These are phyloP conservation scores for Priceomyces medius DNA, from an alignment of 805 yeast species.

Conservation along the genomic window DNA sequence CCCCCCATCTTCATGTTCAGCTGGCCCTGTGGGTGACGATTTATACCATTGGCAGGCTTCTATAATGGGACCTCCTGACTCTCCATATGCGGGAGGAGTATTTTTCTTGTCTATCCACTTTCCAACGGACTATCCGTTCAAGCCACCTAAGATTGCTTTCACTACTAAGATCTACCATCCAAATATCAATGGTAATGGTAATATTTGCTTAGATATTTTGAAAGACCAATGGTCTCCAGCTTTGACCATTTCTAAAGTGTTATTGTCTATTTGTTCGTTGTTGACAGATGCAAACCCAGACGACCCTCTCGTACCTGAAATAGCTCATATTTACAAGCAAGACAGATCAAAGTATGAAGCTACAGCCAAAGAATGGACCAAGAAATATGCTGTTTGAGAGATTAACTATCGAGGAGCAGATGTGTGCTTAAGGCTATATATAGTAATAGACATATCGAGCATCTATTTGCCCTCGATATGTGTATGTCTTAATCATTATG, in stretches of 20 bases:
- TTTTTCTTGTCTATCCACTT: slow-evolving; percentile 94
- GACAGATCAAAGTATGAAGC: slow-evolving; percentile 93
- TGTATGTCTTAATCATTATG: slow-evolving; percentile 1
- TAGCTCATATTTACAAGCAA: slow-evolving; percentile 93
- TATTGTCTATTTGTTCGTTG: slow-evolving; percentile 90
- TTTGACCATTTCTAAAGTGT: slow-evolving; percentile 90
- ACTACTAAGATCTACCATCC: slow-evolving; percentile 97
- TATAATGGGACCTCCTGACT: slow-evolving; percentile 97
- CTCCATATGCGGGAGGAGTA: slow-evolving; percentile 87
- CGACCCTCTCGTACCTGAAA: slow-evolving; percentile 98
- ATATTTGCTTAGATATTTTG: slow-evolving; percentile 93
- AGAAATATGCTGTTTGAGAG: slow-evolving; percentile 85
- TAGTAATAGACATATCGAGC: slow-evolving; percentile 3
- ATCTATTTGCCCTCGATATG: slow-evolving; percentile 1
- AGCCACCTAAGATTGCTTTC: slow-evolving; percentile 88
- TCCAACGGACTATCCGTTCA: slow-evolving; percentile 99
- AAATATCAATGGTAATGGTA: slow-evolving; percentile 92
- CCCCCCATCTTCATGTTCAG: slow-evolving; percentile 98
- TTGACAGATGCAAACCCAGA: slow-evolving; percentile 98
- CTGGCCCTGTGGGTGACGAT: slow-evolving; percentile 98
- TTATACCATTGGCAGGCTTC: slow-evolving; percentile 99
- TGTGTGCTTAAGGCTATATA: slow-evolving; percentile 1
- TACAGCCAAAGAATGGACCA: slow-evolving; percentile 98
- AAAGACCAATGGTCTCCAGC: slow-evolving; percentile 99
- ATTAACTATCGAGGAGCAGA: slow-evolving; percentile 1